Percentiles rank a stretch among this genome's conserved stretches.
Evolutionary conservation across 2,329 filamentous ascomycete species (phyloP).

Genomic region (Phialemonium atrogriseum): DNA sequence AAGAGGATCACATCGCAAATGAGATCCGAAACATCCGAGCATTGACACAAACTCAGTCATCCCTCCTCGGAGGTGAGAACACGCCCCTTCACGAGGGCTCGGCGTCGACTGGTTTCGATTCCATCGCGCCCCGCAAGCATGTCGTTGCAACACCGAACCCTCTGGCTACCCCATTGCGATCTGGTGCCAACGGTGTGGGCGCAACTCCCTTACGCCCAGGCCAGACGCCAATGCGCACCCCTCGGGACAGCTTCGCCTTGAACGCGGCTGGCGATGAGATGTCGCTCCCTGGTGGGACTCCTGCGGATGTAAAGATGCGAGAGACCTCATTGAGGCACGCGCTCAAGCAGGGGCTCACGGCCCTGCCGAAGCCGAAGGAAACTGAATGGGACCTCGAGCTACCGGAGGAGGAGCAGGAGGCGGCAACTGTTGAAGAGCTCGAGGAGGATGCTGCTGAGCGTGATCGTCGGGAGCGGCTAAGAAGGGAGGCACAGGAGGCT

Average conservation of each 20-base stretch:
- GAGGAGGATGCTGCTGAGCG: conserved; percentile 60
- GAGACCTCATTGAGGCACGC: conserved; percentile 62
- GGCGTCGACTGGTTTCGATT: conserved; percentile 80
- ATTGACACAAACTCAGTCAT: conserved; percentile 88
- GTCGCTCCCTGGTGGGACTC: conserved; percentile 64
- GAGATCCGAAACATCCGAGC: conserved; percentile 92
- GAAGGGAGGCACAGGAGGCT: conserved; percentile 57
- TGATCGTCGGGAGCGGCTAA: conserved; percentile 68
- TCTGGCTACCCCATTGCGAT: conserved; percentile 78
- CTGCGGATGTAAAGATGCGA: conserved; percentile 63
- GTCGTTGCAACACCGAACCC: conserved; percentile 89
- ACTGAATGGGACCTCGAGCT: conserved; percentile 90
- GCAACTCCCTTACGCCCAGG: conserved; percentile 63
- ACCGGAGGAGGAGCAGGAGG: conserved; percentile 70
- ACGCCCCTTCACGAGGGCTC: conserved; percentile 76
- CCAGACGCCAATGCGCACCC: conserved; percentile 79
- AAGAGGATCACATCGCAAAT: conserved; percentile 93
- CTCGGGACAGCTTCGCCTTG: conserved; percentile 77
- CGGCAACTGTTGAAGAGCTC: conserved; percentile 37
- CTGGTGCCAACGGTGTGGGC: conserved; percentile 52
- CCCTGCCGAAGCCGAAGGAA: conserved; percentile 86
- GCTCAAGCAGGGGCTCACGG: conserved; percentile 65
- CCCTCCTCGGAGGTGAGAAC: conserved; percentile 87
- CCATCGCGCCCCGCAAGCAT: conserved; percentile 72
- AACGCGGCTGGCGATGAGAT: conserved; percentile 63